A percentile compares a stretch with the other conserved stretches of the same genome.
These are phyloP conservation scores for Fusarium mexicanum DNA, from an alignment of 2,329 filamentous ascomycete genomes.

Conservation along the genomic window DNA sequence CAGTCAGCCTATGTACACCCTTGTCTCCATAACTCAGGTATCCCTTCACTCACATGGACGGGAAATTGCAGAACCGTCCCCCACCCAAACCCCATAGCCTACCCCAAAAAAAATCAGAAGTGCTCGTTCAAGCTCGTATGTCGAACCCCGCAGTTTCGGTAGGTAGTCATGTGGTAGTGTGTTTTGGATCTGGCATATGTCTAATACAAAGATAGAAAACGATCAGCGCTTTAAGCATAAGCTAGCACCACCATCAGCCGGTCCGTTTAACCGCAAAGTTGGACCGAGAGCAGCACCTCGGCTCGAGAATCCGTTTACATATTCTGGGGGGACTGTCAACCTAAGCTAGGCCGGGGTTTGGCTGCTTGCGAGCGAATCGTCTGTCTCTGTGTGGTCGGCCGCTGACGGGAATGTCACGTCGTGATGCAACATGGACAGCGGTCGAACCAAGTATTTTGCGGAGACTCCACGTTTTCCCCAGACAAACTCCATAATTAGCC, in stretches of 20 bases:
- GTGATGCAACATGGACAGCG: conserved; percentile 7
- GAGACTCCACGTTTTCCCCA: conserved; percentile 30
- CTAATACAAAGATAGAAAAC: not conserved
- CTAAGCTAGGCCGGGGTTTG: not conserved
- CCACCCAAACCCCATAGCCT: not conserved
- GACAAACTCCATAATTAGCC: conserved; percentile 11
- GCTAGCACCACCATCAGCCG: conserved; percentile 25
- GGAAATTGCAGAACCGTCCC: not conserved
- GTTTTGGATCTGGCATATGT: conserved; percentile 20
- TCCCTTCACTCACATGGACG: not conserved
- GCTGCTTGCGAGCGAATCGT: conserved; percentile 13
- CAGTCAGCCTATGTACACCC: not conserved
- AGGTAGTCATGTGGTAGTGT: conserved; percentile 2
- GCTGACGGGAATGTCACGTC: conserved; percentile 18
- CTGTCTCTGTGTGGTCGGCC: not conserved
- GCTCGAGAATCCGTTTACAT: conserved; percentile 9
- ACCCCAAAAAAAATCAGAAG: not conserved
- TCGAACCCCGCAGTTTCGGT: conserved; percentile 11
- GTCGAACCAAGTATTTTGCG: conserved; percentile 11
- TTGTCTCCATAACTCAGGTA: not conserved
- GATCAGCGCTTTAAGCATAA: conserved; percentile 30
- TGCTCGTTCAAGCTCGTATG: not conserved
- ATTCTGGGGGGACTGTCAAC: conserved; percentile 2
- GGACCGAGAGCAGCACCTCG: conserved; percentile 9
- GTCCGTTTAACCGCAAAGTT: conserved; percentile 33